Evolutionary conservation across 2,329 filamentous ascomycete species (phyloP), one percentile per base, ranked within the genome.

Genomic region (Trichoderma breve): DNA sequence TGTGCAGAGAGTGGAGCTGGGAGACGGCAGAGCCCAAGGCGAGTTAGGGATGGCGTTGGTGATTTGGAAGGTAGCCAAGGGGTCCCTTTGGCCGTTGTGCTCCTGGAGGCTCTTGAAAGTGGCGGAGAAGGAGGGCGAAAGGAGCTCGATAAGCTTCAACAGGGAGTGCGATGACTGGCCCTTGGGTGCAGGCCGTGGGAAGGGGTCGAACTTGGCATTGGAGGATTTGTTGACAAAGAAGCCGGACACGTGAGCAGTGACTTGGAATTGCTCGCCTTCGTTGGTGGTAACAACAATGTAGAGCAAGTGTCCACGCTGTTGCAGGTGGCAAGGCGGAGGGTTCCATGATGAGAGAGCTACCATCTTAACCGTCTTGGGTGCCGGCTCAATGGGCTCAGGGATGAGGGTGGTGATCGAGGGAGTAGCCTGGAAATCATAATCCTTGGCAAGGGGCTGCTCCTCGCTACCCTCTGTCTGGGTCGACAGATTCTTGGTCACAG

Each of bases 141-240:
- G 82, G 71, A 92, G 86, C 66, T 88, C 86, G 72, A 99, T 89
- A 70, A 99, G 85, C 32, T 88, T 91, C 73, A 98, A 87, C 62
- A 99, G 87, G 12, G 96, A 99, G 83, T 98, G 96, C 3, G 94
- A 90, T 21, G 90, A 88, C 76, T 89, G 87, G 47, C 89, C 90
- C 84, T 97, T 98, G 30, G 94, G 93, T 18, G 91, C 87, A 43
- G 90, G 86, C 74, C 92, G 90, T 7, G 95, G 95, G 76, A 90
- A 91, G 11, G 96, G 96, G 81, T 98, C 96, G 78, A 99, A 99
- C 83, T 96, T 98, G 83, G 89, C 89, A 83, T 96, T 98, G 69
- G 94, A 96, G 34, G 93, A 98, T 82, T 95, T 97, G 87, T 97
- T 99, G 78, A 98, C 92, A 81, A 92, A 99, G 86, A 99, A 99